phyloP scores from a whole-genome alignment of 106 monocot genomes.

The Iris macrosiphon region DNA sequence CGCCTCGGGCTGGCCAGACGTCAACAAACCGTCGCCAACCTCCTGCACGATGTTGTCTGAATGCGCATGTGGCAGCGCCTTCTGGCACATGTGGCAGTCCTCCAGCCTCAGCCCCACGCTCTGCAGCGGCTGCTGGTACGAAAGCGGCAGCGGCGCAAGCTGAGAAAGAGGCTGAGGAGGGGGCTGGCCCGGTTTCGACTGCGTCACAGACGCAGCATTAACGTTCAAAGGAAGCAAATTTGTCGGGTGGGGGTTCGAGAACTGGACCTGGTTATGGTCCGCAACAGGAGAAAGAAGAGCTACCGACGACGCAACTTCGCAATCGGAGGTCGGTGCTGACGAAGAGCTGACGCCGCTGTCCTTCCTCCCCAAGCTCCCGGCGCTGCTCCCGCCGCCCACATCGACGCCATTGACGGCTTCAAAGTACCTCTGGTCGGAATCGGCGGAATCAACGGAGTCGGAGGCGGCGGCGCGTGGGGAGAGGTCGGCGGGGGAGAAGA shows the following conservation, averaged over 20 bases:
- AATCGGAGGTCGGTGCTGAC: no score
- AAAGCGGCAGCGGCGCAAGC: constrained; percentile 42
- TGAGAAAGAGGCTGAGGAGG: constrained; percentile 34
- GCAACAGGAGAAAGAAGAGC: no score
- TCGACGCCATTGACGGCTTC: constrained; percentile 45
- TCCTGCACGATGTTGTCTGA: constrained; percentile 44
- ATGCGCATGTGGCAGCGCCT: constrained; percentile 51
- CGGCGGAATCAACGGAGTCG: neutral
- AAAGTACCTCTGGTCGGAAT: constrained; percentile 34
- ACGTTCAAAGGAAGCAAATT: neutral
- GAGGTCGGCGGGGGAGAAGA: constrained; percentile 42
- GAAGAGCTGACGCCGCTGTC: constrained; percentile 28
- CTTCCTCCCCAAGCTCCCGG: constrained; percentile 19
- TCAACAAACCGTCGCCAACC: constrained; percentile 7
- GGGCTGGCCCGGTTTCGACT: neutral
- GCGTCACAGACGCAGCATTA: no score
- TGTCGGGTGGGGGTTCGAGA: neutral
- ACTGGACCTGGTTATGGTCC: neutral
- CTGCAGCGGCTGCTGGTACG: constrained; percentile 16
- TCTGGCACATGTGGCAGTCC: constrained; percentile 46
- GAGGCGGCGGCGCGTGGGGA: neutral
- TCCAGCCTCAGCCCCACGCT: constrained; percentile 19
- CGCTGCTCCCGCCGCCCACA: neutral
- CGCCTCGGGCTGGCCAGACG: neutral
- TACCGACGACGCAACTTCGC: no score